phyloP scores from a whole-genome alignment of 2,329 filamentous ascomycete species.

The Whalleya microplaca region DNA sequence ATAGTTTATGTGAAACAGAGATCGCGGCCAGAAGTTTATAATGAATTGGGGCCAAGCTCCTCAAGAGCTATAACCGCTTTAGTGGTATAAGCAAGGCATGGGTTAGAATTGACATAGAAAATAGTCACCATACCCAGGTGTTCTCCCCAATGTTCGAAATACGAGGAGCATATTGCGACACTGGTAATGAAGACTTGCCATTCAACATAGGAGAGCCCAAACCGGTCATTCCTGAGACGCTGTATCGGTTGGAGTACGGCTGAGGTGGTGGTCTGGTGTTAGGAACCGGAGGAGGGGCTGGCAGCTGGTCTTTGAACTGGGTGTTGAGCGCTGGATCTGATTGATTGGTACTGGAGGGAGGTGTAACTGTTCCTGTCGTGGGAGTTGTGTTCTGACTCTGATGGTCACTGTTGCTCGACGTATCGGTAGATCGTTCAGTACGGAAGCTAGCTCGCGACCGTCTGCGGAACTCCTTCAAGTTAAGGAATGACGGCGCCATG shows the following conservation, averaged over 20 bases:
- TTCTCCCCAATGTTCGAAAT: constrained; percentile 80
- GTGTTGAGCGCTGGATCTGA: constrained; percentile 69
- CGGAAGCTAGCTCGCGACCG: constrained; percentile 77
- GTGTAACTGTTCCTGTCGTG: constrained; percentile 72
- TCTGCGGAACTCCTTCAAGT: constrained; percentile 71
- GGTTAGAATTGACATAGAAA: constrained; percentile 18
- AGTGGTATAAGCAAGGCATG: neutral
- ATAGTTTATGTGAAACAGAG: constrained; percentile 1
- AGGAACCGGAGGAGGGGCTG: constrained; percentile 37
- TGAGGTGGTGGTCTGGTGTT: constrained; percentile 41
- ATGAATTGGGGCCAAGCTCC: too few relatives aligned
- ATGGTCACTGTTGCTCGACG: constrained; percentile 61
- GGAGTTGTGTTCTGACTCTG: constrained; percentile 62
- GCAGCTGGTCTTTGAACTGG: constrained; percentile 54
- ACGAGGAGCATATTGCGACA: constrained; percentile 80
- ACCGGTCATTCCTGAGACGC: constrained; percentile 66
- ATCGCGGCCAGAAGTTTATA: too few relatives aligned
- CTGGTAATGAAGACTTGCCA: constrained; percentile 59
- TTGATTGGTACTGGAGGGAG: constrained; percentile 71
- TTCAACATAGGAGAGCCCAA: constrained; percentile 58
- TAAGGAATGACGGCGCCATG: constrained; percentile 70
- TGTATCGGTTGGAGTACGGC: constrained; percentile 61
- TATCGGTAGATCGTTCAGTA: constrained; percentile 64
- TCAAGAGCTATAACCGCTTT: too few relatives aligned
- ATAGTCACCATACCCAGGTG: constrained; percentile 73